These are phyloP conservation scores for Coemansia sp. DNA, from an alignment of 192 early-diverging fungal species.

Conservation along the genomic window DNA sequence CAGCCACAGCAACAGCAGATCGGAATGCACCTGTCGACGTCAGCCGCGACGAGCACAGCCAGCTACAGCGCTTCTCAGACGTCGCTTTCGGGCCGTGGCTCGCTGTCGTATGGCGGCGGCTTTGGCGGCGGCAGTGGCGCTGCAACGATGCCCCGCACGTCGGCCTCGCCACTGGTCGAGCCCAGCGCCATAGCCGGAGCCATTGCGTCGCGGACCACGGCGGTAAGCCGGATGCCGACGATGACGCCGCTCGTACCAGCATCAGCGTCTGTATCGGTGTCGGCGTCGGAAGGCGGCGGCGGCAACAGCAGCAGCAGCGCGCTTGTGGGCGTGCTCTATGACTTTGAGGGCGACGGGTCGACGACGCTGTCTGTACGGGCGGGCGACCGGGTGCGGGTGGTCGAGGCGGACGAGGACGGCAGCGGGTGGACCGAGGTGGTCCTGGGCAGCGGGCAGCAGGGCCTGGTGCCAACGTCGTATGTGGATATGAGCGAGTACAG, in stretches of 20 bases:
- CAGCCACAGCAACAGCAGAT: not conserved
- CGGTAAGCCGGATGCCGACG: not conserved
- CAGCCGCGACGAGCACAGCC: not conserved
- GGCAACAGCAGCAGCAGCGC: too few species aligned
- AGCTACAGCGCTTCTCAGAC: constrained; percentile 9
- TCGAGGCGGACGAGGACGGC: constrained; percentile 26
- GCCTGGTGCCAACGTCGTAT: constrained; percentile 43
- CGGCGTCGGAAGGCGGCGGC: too few species aligned
- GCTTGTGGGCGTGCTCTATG: constrained; percentile 23
- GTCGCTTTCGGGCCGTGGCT: not conserved
- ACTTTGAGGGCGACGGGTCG: constrained; percentile 39
- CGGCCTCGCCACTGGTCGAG: not conserved
- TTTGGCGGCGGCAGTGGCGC: not conserved
- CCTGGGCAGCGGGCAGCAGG: constrained; percentile 18
- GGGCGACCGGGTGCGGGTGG: constrained; percentile 28
- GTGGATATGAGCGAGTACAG: constrained; percentile 28
- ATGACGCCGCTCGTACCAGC: not conserved
- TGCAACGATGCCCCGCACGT: constrained; percentile 4
- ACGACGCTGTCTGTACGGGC: constrained; percentile 28
- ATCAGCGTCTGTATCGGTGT: too few species aligned
- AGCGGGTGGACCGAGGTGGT: constrained; percentile 36
- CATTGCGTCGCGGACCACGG: not conserved
- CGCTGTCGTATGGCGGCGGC: constrained; percentile 2
- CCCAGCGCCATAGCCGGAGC: not conserved
- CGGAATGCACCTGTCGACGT: not conserved